Conservation (phyloP, 345 rosid genomes). For the Linum tenue region DNA sequence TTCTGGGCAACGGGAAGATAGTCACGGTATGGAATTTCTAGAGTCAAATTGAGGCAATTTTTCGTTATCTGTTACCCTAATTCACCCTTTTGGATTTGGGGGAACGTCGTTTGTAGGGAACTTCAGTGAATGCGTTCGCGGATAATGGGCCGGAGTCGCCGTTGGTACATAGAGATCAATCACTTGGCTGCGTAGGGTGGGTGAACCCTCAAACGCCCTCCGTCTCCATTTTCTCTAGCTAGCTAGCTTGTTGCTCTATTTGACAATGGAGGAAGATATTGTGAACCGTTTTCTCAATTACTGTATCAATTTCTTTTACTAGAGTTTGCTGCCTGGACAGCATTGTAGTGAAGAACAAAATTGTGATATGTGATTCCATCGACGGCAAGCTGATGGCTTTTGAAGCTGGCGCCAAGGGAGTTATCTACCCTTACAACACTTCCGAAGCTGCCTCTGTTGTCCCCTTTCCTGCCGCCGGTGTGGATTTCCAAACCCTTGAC, state of each 20-base stretch:
- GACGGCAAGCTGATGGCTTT: neutral
- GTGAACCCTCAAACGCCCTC: neutral
- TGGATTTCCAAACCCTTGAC: slow-evolving; percentile 1
- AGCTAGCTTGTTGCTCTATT: neutral
- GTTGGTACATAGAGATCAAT: slow-evolving; percentile 19
- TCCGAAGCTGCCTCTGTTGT: slow-evolving; percentile 1
- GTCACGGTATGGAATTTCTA: slow-evolving; percentile 24
- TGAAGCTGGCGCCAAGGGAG: slow-evolving; percentile 28
- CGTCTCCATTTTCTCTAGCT: neutral
- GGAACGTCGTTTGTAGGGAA: slow-evolving; percentile 19
- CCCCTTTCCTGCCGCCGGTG: slow-evolving; percentile 21
- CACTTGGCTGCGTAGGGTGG: neutral
- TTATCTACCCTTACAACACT: neutral
- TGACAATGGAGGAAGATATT: no score
- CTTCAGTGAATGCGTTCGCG: slow-evolving; percentile 24
- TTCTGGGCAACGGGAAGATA: slow-evolving; percentile 31
- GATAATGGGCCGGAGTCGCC: slow-evolving; percentile 21
- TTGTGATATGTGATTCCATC: slow-evolving; percentile 17
- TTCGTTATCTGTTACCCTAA: no score
- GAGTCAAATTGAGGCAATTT: no score
- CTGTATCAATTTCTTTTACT: neutral
- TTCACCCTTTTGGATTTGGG: no score
- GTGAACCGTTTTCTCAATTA: neutral
- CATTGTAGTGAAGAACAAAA: slow-evolving; percentile 30
- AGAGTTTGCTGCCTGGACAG: slow-evolving; percentile 19